A percentile compares a stretch with the other conserved stretches of the same genome.
These are phyloP conservation scores for Striga hermonthica DNA, from an alignment of 305 asterid genomes.

Conservation along the genomic window DNA sequence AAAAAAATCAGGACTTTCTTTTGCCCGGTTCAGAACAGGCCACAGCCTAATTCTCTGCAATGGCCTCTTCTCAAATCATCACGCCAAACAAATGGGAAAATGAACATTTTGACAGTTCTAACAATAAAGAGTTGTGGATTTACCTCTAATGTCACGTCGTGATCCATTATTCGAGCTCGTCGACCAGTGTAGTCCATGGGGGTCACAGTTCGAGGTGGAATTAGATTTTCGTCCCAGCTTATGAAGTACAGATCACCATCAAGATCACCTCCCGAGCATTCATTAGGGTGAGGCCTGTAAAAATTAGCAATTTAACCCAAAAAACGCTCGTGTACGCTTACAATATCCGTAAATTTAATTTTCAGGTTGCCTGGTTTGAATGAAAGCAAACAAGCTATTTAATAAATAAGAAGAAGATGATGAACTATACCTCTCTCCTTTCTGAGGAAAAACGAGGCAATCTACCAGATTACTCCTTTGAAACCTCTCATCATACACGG, in stretches of 20 bases:
- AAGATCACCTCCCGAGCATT: constrained; percentile 98
- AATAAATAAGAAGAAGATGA: background rate
- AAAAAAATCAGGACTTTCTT: too few species aligned
- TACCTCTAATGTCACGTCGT: constrained; percentile 78
- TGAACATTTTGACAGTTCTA: background rate
- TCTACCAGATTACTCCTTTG: constrained; percentile 56
- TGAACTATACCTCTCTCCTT: constrained; percentile 67
- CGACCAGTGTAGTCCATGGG: constrained; percentile 96
- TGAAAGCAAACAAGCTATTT: background rate
- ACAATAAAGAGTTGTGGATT: constrained; percentile 12
- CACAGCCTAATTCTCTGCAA: too few species aligned
- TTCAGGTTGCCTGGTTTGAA: too few species aligned
- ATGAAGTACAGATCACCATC: constrained; percentile 89
- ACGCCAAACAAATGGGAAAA: too few species aligned
- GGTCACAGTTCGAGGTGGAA: constrained; percentile 64
- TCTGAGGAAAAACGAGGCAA: constrained; percentile 87
- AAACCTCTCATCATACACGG: constrained; percentile 56
- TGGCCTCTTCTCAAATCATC: too few species aligned
- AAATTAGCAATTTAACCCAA: constrained; percentile 27
- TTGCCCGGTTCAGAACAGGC: too few species aligned
- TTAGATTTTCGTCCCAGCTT: constrained; percentile 79
- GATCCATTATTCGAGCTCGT: constrained; percentile 79
- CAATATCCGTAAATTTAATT: too few species aligned
- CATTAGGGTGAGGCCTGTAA: constrained; percentile 97
- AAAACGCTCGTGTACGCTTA: background rate